These are phyloP conservation scores for Umbelopsis sp. DNA, from an alignment of 192 early-diverging fungal species.

Conservation along the genomic window DNA sequence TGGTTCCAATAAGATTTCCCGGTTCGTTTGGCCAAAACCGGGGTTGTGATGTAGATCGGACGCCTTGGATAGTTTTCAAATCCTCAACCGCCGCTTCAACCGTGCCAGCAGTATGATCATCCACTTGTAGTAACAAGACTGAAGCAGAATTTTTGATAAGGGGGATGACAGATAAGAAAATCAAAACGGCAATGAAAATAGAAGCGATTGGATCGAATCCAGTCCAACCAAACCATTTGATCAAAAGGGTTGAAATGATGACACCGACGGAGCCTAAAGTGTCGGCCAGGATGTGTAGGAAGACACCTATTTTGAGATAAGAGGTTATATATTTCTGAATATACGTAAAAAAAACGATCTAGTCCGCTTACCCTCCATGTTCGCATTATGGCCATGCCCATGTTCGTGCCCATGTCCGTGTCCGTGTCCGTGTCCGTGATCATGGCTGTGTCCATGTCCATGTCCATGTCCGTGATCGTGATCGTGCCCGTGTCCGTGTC, in stretches of 20 bases:
- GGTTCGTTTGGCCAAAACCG: constrained; percentile 64
- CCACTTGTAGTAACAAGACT: constrained; percentile 54
- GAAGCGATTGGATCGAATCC: constrained; percentile 96
- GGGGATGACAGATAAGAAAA: constrained; percentile 83
- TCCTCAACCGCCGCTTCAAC: constrained; percentile 51
- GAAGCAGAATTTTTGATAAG: constrained; percentile 72
- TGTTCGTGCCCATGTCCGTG: constrained; percentile 60
- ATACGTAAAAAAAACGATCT: constrained; percentile 19
- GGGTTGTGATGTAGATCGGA: constrained; percentile 40
- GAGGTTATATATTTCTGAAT: background rate
- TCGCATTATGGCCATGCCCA: constrained; percentile 72
- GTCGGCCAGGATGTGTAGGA: constrained; percentile 93
- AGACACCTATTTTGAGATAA: constrained; percentile 58
- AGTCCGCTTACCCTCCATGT: constrained; percentile 73
- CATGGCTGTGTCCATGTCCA: constrained; percentile 61
- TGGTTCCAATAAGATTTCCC: constrained; percentile 51
- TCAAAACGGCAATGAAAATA: constrained; percentile 86
- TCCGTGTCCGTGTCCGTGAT: constrained; percentile 39
- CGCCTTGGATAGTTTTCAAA: constrained; percentile 43
- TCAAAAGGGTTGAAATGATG: constrained; percentile 89
- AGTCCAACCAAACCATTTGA: constrained; percentile 90
- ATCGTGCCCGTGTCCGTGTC: constrained; percentile 60
- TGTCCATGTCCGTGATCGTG: constrained; percentile 50
- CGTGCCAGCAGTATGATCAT: constrained; percentile 38
- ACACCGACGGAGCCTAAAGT: constrained; percentile 95